Conservation (phyloP, 371 early-diverging fungal genomes). For the Saksenaea oblongispora region DNA sequence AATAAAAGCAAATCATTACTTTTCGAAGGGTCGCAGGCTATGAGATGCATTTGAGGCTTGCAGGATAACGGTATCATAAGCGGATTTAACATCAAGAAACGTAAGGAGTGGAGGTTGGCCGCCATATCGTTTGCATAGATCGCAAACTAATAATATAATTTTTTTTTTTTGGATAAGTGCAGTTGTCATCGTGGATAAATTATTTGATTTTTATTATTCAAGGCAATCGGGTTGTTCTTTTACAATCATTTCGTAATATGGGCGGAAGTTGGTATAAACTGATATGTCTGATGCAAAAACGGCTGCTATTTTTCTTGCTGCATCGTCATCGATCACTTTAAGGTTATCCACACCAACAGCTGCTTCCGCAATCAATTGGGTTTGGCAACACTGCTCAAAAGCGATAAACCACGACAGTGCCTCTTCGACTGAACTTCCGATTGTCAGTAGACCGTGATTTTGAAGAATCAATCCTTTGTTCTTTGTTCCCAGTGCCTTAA, state of each 20-base stretch:
- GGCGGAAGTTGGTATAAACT: conserved; percentile 58
- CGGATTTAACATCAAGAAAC: no score
- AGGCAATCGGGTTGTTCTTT: conserved; percentile 61
- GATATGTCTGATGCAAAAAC: conserved; percentile 43
- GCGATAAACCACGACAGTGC: conserved; percentile 62
- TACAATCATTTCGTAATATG: conserved; percentile 56
- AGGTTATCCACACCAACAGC: conserved; percentile 47
- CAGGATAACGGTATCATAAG: no score
- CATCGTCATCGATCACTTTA: conserved; percentile 36
- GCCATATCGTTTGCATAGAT: no score
- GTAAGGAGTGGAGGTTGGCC: no score
- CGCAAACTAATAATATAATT: no score
- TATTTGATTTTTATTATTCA: conserved; percentile 12
- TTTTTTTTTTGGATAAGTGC: no score
- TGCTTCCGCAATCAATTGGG: conserved; percentile 57
- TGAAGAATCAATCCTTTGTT: conserved; percentile 58
- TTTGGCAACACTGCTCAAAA: conserved; percentile 58
- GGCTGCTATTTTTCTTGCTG: conserved; percentile 33
- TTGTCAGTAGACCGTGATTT: conserved; percentile 64
- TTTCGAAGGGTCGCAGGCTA: no score
- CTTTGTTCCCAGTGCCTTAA: conserved; percentile 40
- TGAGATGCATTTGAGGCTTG: no score
- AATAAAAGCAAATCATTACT: no score
- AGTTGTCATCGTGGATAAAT: no score
- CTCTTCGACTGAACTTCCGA: conserved; percentile 55